Percentiles rank a stretch among this genome's conserved stretches.
Evolutionary conservation across 2,329 filamentous ascomycete genomes (phyloP).

Genomic region (Cladophialophora chaetospira): DNA sequence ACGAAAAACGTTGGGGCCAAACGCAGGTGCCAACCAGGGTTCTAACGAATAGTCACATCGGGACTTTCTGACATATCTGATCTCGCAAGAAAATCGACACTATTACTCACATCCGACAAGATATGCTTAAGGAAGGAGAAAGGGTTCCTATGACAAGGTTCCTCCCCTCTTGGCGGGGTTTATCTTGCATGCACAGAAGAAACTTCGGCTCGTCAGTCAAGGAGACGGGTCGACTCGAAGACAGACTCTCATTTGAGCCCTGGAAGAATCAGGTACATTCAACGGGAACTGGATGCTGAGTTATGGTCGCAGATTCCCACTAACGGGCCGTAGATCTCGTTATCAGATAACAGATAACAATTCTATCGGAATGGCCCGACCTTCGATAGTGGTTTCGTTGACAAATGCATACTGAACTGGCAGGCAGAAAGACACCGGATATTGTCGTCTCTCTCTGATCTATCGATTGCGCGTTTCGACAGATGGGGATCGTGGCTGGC

Average conservation of each 20-base stretch:
- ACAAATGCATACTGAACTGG: constrained; percentile 7
- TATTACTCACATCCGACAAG: neutral
- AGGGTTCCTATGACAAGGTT: neutral
- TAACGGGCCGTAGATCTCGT: constrained; percentile 8
- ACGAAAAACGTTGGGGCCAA: neutral
- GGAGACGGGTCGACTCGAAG: neutral
- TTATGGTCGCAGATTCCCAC: constrained; percentile 9
- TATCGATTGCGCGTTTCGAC: neutral
- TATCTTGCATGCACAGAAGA: constrained; percentile 3
- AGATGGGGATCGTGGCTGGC: constrained; percentile 1
- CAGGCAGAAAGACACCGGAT: neutral
- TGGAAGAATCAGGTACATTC: neutral
- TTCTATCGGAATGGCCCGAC: constrained; percentile 2
- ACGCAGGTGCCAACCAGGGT: no score
- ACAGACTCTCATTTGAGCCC: neutral
- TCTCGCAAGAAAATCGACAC: no score
- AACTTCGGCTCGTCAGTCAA: neutral
- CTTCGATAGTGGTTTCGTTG: constrained; percentile 14
- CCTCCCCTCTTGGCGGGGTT: neutral
- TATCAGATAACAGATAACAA: constrained; percentile 10
- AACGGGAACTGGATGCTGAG: constrained; percentile 4
- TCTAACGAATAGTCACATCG: no score
- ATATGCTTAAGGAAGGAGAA: neutral
- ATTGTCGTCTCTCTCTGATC: neutral
- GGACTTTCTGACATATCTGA: no score